Conservation (phyloP, 306 rosid species). For the Cucumis hystrix region DNA sequence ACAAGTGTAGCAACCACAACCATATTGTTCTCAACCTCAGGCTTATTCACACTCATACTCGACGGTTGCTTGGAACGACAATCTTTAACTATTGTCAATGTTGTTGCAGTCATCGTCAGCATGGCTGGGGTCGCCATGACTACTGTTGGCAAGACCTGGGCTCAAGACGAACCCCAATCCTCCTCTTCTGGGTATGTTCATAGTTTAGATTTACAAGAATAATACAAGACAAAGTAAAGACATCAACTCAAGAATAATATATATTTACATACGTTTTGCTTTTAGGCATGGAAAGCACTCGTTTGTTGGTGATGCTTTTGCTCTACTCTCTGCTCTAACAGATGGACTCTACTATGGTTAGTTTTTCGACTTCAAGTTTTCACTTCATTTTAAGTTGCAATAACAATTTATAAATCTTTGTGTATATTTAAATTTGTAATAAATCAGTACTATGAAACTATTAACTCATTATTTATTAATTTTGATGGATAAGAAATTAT, state of each 20-base stretch:
- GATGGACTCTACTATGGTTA: slow-evolving; percentile 16
- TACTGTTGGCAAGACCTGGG: slow-evolving; percentile 12
- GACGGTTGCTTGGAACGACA: slow-evolving; percentile 3
- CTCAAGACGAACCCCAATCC: neutral
- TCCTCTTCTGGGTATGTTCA: neutral
- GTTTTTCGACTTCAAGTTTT: neutral
- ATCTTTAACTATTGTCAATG: slow-evolving; percentile 1
- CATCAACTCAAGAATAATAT: too few relatives aligned
- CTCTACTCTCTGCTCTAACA: slow-evolving; percentile 14
- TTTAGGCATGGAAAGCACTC: slow-evolving; percentile 8
- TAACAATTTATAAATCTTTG: too few relatives aligned
- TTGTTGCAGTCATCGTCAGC: slow-evolving; percentile 8
- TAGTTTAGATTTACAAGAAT: neutral
- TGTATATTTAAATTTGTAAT: too few relatives aligned
- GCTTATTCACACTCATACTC: slow-evolving; percentile 12
- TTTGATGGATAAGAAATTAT: too few relatives aligned
- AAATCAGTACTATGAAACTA: too few relatives aligned
- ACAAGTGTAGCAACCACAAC: slow-evolving; percentile 15
- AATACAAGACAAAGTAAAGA: neutral
- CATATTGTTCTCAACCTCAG: slow-evolving; percentile 15
- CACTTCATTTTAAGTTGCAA: neutral
- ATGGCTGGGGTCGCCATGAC: slow-evolving; percentile 21
- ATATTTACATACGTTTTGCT: too few relatives aligned
- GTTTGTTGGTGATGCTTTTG: slow-evolving; percentile 3
- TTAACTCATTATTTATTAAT: too few relatives aligned